These are phyloP conservation scores for Ambrosia hybrid DNA, from an alignment of 140 eudicot genomes.

Conservation along the genomic window DNA sequence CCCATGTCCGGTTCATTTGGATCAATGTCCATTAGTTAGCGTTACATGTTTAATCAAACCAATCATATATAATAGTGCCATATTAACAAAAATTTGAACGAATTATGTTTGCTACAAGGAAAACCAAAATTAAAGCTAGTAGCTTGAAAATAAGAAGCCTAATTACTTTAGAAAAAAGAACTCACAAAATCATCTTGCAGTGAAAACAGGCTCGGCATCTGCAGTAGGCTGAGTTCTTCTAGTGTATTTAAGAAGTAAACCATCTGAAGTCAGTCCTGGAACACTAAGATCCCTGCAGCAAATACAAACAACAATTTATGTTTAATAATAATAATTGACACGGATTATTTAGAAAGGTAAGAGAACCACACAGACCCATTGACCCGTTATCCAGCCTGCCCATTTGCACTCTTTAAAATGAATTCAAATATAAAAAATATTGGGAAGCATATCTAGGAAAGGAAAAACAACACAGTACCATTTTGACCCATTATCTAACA, in stretches of 20 bases:
- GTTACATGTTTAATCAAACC: neutral
- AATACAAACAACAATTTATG: slow-evolving; percentile 2
- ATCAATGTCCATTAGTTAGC: neutral
- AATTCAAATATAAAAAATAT: neutral
- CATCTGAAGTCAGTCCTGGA: slow-evolving; percentile 96
- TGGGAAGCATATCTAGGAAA: neutral
- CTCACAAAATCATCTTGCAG: slow-evolving; percentile 57
- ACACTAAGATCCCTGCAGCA: slow-evolving; percentile 79
- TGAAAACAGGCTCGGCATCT: slow-evolving; percentile 77
- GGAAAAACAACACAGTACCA: neutral
- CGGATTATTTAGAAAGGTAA: neutral
- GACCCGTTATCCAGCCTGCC: neutral
- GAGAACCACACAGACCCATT: neutral
- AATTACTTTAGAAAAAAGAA: neutral
- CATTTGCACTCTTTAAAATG: neutral
- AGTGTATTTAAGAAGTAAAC: slow-evolving; percentile 88
- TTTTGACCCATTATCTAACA: neutral
- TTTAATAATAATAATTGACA: neutral
- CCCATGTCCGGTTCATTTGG: neutral
- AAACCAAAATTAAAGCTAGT: neutral
- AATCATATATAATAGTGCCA: neutral
- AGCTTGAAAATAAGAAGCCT: slow-evolving; percentile 4
- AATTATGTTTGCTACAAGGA: slow-evolving; percentile 17
- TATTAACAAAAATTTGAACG: slow-evolving; percentile 23
- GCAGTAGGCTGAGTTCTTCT: slow-evolving; percentile 85